Evolutionary conservation across 345 rosid genomes (phyloP), one percentile per base, ranked within the genome.

Genomic region (Geranium rotundifolium): DNA sequence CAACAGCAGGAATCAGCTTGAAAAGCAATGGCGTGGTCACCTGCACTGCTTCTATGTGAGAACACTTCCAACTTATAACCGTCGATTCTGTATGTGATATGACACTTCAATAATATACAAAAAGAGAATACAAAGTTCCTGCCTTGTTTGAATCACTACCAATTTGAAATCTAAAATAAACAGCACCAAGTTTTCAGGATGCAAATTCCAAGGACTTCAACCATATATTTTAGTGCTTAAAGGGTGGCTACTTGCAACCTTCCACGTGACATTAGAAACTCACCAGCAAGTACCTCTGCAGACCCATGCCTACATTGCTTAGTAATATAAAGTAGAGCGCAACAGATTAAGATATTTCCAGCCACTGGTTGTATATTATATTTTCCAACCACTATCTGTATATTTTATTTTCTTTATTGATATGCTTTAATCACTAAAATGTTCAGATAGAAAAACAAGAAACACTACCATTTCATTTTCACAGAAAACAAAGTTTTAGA

Each of bases 11-110:
- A 68, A 90, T 90, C 71, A 90, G 75, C 80, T 93, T 93, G 80
- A 93, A 93, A 70, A 93, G 95, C 75, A 93, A 85, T 69, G 99
- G 91, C 1, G 99, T 90, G 2, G 96, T 93, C 71, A 90, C 96
- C 99, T 93, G 85, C 67, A 71, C 13, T 41, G 14, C 50, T 41
- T 41, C 50, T 12, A 41, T 41, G 7, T 41, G 7, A 41, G 50
- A 6, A 31, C 37, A 31, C 37, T 31, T 31, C 10, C 50, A 41
- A 41, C 1, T 5, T 34, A 3, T 34, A 34, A 34, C 41, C 41
- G 5, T 34, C 8, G 8, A 34, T 34, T 34, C 41, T 3, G 41
- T 34, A n/a, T n/a, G n/a, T n/a, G n/a, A 41, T 12, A 9, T 41
- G 50, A 12, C 10, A 41, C 50, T 41, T 41, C 10, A 12, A 6